Evolutionary conservation across 257 asterid species (phyloP), one percentile per base, ranked within the genome.

Genomic region (Lycium ferocissimum): DNA sequence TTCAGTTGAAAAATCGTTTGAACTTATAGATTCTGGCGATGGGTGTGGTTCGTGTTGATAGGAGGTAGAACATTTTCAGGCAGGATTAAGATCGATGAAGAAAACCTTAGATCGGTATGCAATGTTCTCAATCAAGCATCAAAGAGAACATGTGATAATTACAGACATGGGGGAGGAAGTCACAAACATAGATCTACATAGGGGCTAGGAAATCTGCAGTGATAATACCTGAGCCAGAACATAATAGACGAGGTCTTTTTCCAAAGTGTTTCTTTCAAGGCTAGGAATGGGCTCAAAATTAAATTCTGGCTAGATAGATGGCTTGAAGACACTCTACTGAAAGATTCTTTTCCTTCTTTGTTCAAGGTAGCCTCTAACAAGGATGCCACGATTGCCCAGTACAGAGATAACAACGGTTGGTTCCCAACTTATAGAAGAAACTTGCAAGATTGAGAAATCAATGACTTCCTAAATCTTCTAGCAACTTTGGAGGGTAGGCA

Each of bases 231-330:
- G 33, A 26, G 33, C 33, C 33, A 26, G 33, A 26, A 26, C 33
- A 26, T 26, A 26, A 26, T 26, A 26, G 33, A 26, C 33, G 33
- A 26, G 33, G 33, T 26, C 33, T 62, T 62, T 15, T 62, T 22
- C 9, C 15, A 62, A 22, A 62, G 13, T 33, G 73, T 66, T n/a
- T 33, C 45, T 33, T 66, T 33, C 73, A 66, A 66, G 9, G 73
- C n/a, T 4, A 17, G 71, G n/a, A 13, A 66, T 33, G 47, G 73
- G 20, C 73, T 66, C 38, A 66, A 66, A 9, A 33, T 66, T 33
- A 66, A n/a, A 66, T 33, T 66, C 18, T 66, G 45, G 73, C 73
- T 66, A 65, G 17, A 65, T 43, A 26, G 43, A 66, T 66, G 73
- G n/a, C 43, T 33, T 66, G 72, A 10, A 3, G 45, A 33, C 73